Conservation (phyloP, 306 rosid genomes). For the Phaseolus lunatus region DNA sequence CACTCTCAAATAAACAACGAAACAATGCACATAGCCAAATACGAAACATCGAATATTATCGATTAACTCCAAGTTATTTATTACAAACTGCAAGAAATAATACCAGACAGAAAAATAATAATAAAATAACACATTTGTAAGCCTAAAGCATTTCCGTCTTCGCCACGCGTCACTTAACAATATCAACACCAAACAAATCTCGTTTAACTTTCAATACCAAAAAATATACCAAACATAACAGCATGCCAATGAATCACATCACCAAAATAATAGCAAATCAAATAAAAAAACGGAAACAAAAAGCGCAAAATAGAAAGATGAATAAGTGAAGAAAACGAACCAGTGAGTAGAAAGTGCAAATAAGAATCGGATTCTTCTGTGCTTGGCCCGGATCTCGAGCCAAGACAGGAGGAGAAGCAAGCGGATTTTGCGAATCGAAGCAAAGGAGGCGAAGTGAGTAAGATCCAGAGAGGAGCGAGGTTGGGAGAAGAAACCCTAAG, state of each 20-base stretch:
- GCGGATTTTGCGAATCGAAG: conserved; percentile 43
- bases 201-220: background rate
- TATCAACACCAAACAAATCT: background rate
- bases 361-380: conserved; percentile 59
- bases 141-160: background rate
- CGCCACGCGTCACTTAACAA: conserved; percentile 5
- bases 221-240: background rate
- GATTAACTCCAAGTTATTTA: background rate
- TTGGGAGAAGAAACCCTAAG: conserved; percentile 36
- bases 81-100: background rate
- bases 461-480: conserved; percentile 15
- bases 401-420: conserved; percentile 79
- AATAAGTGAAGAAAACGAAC: conserved; percentile 34
- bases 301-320: conserved; percentile 10
- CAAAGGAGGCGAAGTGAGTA: background rate
- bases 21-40: background rate
- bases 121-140: background rate
- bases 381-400: conserved; percentile 99
- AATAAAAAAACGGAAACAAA: background rate
- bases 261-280: background rate
- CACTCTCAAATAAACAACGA: background rate
- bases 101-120: background rate
- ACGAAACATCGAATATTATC: background rate
- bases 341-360: conserved; percentile 48
- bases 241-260: background rate